A percentile compares a stretch with the other conserved stretches of the same genome.
Evolutionary conservation across 768 basidiomycete species (phyloP).

Genomic region (Rhodotorula taiwanensis): DNA sequence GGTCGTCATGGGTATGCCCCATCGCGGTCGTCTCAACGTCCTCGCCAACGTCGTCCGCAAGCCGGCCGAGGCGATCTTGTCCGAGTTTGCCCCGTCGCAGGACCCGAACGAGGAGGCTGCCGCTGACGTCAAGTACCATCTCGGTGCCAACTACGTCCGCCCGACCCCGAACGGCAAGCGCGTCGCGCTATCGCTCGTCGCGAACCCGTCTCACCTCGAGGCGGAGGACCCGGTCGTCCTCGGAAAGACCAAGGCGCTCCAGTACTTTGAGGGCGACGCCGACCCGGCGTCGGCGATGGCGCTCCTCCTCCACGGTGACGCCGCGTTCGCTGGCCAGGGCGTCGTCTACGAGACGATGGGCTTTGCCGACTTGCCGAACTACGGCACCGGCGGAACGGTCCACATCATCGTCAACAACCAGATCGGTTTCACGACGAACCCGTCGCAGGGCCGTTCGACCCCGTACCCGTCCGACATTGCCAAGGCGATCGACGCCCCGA

Average conservation of each 20-base stretch:
- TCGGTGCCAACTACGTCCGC: constrained; percentile 96
- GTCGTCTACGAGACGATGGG: constrained; percentile 99
- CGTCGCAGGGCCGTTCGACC: constrained; percentile 92
- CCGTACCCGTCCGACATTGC: constrained; percentile 97
- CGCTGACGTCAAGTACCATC: constrained; percentile 98
- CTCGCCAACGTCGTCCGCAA: constrained; percentile 97
- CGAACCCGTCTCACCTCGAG: constrained; percentile 97
- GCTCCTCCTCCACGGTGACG: constrained; percentile 93
- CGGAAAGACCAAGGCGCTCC: constrained; percentile 94
- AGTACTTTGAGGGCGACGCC: constrained; percentile 77
- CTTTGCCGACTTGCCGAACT: constrained; percentile 86
- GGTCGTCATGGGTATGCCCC: constrained; percentile 98
- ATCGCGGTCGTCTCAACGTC: constrained; percentile 96
- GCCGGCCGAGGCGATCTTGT: constrained; percentile 93
- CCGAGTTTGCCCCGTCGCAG: constrained; percentile 78
- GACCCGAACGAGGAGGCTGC: constrained; percentile 69
- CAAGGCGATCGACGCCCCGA: constrained; percentile 94
- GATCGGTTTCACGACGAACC: constrained; percentile 98
- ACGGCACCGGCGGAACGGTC: constrained; percentile 95
- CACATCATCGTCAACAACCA: constrained; percentile 99
- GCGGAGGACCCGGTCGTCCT: constrained; percentile 97
- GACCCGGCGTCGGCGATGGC: constrained; percentile 70
- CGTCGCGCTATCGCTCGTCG: constrained; percentile 91
- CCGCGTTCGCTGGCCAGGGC: constrained; percentile 96
- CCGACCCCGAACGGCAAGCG: constrained; percentile 98